Evolutionary conservation across 805 yeast genomes (phyloP).

Genomic region (Teunomyces lycoperdinae): DNA sequence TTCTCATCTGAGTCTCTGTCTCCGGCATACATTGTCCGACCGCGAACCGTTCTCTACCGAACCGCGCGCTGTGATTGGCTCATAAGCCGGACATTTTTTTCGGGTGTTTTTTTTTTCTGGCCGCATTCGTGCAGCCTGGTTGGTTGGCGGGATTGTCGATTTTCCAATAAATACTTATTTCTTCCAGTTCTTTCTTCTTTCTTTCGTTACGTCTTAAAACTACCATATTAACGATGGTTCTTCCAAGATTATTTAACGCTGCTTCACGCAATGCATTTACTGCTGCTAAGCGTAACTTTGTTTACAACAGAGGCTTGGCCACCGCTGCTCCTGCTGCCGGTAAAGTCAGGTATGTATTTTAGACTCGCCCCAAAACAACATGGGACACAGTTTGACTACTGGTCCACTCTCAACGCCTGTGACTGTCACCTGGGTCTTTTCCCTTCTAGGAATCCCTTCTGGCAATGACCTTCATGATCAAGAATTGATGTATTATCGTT

Average conservation of each 20-base stretch:
- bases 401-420: too few relatives aligned
- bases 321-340: constrained; percentile 74
- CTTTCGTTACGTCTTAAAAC: constrained; percentile 13
- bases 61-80: constrained; percentile 7
- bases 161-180: constrained; percentile 2
- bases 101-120: constrained; percentile 3
- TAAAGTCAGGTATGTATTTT: constrained; percentile 76
- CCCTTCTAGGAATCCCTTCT: neutral
- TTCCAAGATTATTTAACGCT: constrained; percentile 50
- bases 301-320: constrained; percentile 75
- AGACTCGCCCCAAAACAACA: neutral
- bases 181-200: constrained; percentile 11
- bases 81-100: neutral
- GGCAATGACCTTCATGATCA: neutral
- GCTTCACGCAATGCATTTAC: constrained; percentile 82
- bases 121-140: constrained; percentile 1
- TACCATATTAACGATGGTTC: constrained; percentile 47
- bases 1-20: neutral
- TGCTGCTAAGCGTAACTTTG: constrained; percentile 80
- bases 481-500: neutral
- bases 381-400: neutral
- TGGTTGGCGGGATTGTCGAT: constrained; percentile 3
- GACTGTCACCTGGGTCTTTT: too few relatives aligned
- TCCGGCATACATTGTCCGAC: constrained; percentile 3
- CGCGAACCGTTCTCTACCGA: constrained; percentile 6